Percentiles rank a stretch among this genome's conserved stretches.
phyloP scores from a whole-genome alignment of 1,284 basidiomycete genomes.

The Cutaneotrichosporon sp. region DNA sequence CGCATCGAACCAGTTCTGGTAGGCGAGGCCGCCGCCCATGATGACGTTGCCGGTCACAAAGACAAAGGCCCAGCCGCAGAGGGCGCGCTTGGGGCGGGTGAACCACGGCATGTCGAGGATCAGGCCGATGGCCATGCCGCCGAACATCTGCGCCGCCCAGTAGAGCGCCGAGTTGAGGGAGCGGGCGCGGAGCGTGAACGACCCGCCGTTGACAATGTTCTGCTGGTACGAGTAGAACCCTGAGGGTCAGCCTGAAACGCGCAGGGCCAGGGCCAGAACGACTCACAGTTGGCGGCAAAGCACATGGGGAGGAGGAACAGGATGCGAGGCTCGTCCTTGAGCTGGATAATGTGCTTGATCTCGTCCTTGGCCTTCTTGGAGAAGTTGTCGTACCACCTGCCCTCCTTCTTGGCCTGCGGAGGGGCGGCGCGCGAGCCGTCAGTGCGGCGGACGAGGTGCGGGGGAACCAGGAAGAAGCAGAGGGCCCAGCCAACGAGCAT shows the following conservation, averaged over 20 bases:
- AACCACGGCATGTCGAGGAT: conserved; percentile 48
- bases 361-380: conserved; percentile 15
- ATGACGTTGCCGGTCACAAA: conserved; percentile 30
- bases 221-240: conserved; percentile 35
- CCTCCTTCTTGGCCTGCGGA: not conserved
- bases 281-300: conserved; percentile 15
- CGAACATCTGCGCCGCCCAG: conserved; percentile 46
- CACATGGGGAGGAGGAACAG: conserved; percentile 32
- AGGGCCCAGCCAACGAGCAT: conserved; percentile 26
- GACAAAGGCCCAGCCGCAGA: conserved; percentile 30
- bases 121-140: conserved; percentile 35
- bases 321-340: conserved; percentile 28
- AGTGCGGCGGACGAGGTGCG: conserved; percentile 20
- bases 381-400: conserved; percentile 18
- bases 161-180: conserved; percentile 52
- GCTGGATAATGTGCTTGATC: conserved; percentile 18
- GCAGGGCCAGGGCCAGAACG: not conserved
- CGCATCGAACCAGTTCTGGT: conserved; percentile 20
- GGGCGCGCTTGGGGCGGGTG: conserved; percentile 25
- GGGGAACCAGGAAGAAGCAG: conserved; percentile 20
- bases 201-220: conserved; percentile 37
- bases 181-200: conserved; percentile 45
- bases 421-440: conserved; percentile 24
- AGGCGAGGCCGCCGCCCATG: conserved; percentile 32
- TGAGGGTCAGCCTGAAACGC: not conserved